Conservation (phyloP, 768 basidiomycete genomes). For the Postia placenta region DNA sequence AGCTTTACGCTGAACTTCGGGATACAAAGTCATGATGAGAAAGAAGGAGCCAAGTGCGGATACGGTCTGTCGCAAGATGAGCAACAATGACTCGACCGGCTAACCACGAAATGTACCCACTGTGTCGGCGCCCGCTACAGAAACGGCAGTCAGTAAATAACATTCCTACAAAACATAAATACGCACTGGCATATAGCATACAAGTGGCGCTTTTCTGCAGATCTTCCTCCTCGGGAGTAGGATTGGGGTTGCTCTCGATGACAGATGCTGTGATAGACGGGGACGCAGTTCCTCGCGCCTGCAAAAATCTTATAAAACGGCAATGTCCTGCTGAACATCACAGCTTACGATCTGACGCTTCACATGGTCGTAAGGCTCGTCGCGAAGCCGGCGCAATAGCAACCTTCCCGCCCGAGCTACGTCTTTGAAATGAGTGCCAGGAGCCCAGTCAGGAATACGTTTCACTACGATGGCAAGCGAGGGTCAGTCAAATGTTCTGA, state of each 20-base stretch:
- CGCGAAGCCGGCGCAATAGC: constrained; percentile 16
- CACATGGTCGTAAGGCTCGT: constrained; percentile 25
- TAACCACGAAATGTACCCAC: constrained; percentile 1
- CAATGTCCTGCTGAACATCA: neutral
- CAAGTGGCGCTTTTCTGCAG: constrained; percentile 14
- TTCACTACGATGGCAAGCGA: constrained; percentile 2
- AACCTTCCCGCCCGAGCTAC: constrained; percentile 7
- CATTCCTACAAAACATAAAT: neutral
- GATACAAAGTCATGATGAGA: constrained; percentile 25
- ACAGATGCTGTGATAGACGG: constrained; percentile 16
- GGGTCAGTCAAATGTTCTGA: neutral
- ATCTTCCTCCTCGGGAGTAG: constrained; percentile 10
- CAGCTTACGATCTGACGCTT: constrained; percentile 8
- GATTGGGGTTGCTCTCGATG: constrained; percentile 7
- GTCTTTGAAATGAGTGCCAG: constrained; percentile 11
- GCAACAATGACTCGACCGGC: neutral
- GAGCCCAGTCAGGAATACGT: constrained; percentile 12
- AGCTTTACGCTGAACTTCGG: constrained; percentile 20
- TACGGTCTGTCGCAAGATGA: neutral
- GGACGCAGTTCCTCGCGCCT: constrained; percentile 10
- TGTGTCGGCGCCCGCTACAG: constrained; percentile 14
- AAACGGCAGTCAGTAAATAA: neutral
- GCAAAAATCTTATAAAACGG: neutral
- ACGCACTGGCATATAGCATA: constrained; percentile 15
- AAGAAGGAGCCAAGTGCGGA: constrained; percentile 14